phyloP scores from a whole-genome alignment of 495 filamentous ascomycete species.

The Polyplosphaeria fusca region DNA sequence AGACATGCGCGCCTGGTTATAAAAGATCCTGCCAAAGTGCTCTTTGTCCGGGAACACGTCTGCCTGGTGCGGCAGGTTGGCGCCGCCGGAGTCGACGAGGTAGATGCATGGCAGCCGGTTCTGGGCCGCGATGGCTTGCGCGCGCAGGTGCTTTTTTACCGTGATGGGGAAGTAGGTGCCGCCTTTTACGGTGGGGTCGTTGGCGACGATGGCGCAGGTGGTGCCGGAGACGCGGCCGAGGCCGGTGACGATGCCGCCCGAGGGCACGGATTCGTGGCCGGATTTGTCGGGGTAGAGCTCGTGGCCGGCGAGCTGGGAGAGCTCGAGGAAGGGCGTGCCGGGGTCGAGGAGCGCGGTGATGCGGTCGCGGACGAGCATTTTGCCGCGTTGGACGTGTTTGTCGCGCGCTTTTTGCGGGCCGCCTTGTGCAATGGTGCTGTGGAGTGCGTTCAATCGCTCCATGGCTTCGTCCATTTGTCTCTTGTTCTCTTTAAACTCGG shows the following conservation, averaged over 20 bases:
- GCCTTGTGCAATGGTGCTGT: slow-evolving; percentile 66
- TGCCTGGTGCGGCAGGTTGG: slow-evolving; percentile 92
- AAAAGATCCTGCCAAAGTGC: slow-evolving; percentile 97
- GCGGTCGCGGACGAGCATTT: slow-evolving; percentile 92
- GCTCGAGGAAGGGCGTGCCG: slow-evolving; percentile 85
- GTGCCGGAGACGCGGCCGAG: slow-evolving; percentile 89
- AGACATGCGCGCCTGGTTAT: slow-evolving; percentile 94
- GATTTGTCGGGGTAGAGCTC: slow-evolving; percentile 82
- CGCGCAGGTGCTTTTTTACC: slow-evolving; percentile 94
- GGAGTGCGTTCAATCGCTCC: slow-evolving; percentile 62
- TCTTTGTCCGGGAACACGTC: slow-evolving; percentile 95
- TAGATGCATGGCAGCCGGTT: slow-evolving; percentile 89
- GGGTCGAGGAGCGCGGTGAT: slow-evolving; percentile 85
- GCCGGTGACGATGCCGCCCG: slow-evolving; percentile 90
- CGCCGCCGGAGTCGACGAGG: slow-evolving; percentile 92
- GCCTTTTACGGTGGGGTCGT: slow-evolving; percentile 98
- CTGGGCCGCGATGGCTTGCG: slow-evolving; percentile 85
- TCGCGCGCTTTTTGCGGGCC: slow-evolving; percentile 80
- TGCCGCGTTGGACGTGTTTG: slow-evolving; percentile 82
- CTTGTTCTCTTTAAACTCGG: slow-evolving; percentile 79
- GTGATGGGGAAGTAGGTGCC: slow-evolving; percentile 98
- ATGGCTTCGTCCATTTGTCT: slow-evolving; percentile 72
- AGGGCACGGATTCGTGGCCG: slow-evolving; percentile 80
- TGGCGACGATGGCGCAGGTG: slow-evolving; percentile 90
- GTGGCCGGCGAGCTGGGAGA: slow-evolving; percentile 83